Base-by-base conservation (phyloP, 2,329 filamentous ascomycete species). In the Pestalotiopsis sp. region DNA sequence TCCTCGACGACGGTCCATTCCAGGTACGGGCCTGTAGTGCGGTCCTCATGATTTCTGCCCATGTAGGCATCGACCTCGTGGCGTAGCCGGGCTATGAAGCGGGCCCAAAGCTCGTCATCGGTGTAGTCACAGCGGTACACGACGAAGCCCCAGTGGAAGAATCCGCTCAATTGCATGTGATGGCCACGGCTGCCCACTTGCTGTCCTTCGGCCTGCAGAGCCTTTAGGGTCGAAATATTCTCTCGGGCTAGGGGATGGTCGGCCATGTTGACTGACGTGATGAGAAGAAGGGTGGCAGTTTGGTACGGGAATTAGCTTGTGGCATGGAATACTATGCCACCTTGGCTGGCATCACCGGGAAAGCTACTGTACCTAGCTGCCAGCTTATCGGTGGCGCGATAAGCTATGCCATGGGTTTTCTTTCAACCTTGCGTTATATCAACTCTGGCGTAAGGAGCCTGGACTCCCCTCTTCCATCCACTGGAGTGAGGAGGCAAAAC, bases 161-260 rank as follows among this genome's bases (percentile, higher is more conserved):
- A 58, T 14, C 56, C 56, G 56, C 56, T 58, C 25, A 58, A 27
- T 58, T 58, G 56, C 56, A 58, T 58, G 25, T 58, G 56, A 58
- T 58, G 25, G 27, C 56, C 56, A 12, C 20, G 56, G 56, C 56
- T 58, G 56, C 56, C 56, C 27, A 58, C 56, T 20, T 58, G 56
- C 56, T 58, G 56, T 58, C 56, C 56, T 58, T 58, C 56, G 25
- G 56, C 56, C 56, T 58, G 56, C 20, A 58, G 56, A 58, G 56
- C 20, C 56, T 58, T 58, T 11, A 58, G 13, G 25, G 56, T 27
- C 56, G 56, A 58, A 58, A 27, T 4, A 58, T 58, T 58, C 27
- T 58, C 56, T 58, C 56, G 20, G 56, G 56, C 56, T 58, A 58
- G 56, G 56, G 20, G 56, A 58, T 58, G 20, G 56, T 58, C 56